These are phyloP conservation scores for Fusarium aywerte DNA, from an alignment of 2,329 filamentous ascomycete species.

Conservation along the genomic window DNA sequence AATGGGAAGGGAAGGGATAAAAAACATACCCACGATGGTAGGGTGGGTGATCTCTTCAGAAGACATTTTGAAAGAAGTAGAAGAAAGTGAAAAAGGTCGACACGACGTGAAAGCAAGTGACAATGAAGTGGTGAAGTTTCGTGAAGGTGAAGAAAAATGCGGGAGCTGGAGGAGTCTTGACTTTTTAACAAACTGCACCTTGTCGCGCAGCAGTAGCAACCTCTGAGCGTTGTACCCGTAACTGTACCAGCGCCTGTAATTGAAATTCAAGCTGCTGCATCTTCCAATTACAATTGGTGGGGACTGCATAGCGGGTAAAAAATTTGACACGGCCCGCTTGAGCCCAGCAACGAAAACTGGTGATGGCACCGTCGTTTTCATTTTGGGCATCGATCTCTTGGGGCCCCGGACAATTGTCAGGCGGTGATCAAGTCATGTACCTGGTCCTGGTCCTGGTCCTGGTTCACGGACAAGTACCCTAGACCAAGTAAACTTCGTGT, in stretches of 20 bases:
- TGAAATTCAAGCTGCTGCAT: conserved; percentile 14
- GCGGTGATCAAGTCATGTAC: conserved; percentile 24
- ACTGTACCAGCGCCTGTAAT: conserved; percentile 11
- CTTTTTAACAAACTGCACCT: conserved; percentile 34
- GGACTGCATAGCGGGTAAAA: conserved; percentile 43
- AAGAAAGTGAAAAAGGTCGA: conserved; percentile 8
- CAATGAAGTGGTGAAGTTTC: conserved; percentile 29
- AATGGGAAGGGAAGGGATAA: background rate
- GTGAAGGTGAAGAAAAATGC: conserved; percentile 34
- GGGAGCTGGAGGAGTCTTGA: conserved; percentile 30
- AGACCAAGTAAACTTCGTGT: background rate
- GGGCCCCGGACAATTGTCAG: conserved; percentile 21
- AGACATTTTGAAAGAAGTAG: conserved; percentile 62
- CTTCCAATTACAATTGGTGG: conserved; percentile 16
- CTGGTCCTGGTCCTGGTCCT: too few relatives aligned
- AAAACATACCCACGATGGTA: conserved; percentile 75
- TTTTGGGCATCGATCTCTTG: conserved; percentile 39
- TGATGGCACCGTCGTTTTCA: conserved; percentile 34
- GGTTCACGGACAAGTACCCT: too few relatives aligned
- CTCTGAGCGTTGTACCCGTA: conserved; percentile 1
- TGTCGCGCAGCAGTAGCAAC: background rate
- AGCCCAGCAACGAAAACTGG: conserved; percentile 27
- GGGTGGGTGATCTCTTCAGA: conserved; percentile 74
- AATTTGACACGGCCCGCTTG: conserved; percentile 41
- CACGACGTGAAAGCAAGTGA: conserved; percentile 25